phyloP scores from a whole-genome alignment of 305 asterid genomes.

The Fraxinus paxiana region DNA sequence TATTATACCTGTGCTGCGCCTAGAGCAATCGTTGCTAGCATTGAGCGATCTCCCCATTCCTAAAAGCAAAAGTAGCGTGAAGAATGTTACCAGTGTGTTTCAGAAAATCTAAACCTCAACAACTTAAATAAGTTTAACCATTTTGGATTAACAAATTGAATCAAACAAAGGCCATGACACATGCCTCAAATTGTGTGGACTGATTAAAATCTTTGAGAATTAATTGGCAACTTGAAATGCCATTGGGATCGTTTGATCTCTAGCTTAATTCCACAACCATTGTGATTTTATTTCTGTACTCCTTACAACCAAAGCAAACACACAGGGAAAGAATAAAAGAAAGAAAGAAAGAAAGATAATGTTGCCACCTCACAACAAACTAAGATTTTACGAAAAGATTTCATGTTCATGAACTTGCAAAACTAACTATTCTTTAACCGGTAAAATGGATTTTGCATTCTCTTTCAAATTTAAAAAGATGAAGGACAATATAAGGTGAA shows the following conservation, averaged over 20 bases:
- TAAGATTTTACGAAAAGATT: not conserved
- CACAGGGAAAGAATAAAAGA: not conserved
- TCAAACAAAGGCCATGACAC: not conserved
- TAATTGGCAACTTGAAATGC: not conserved
- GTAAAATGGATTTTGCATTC: not conserved
- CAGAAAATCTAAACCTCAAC: not conserved
- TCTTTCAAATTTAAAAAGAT: not conserved
- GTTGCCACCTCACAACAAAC: not conserved
- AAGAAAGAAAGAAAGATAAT: not conserved
- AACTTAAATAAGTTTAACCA: not conserved
- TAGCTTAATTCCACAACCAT: not conserved
- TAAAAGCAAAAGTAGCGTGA: conserved; percentile 20
- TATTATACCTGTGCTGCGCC: conserved; percentile 87
- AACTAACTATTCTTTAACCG: not conserved
- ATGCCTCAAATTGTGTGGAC: not conserved
- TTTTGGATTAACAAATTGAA: not conserved
- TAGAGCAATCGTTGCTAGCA: conserved; percentile 92
- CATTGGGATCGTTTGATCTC: not conserved
- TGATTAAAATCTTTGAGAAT: not conserved
- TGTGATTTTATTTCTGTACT: not conserved
- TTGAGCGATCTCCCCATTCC: conserved; percentile 99
- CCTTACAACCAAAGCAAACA: not conserved
- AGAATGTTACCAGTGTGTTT: not conserved
- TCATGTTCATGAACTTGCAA: not conserved
- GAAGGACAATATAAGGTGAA: not conserved